Evolutionary conservation across 2,329 filamentous ascomycete genomes (phyloP).

Genomic region (Domatiomyces globalis): DNA sequence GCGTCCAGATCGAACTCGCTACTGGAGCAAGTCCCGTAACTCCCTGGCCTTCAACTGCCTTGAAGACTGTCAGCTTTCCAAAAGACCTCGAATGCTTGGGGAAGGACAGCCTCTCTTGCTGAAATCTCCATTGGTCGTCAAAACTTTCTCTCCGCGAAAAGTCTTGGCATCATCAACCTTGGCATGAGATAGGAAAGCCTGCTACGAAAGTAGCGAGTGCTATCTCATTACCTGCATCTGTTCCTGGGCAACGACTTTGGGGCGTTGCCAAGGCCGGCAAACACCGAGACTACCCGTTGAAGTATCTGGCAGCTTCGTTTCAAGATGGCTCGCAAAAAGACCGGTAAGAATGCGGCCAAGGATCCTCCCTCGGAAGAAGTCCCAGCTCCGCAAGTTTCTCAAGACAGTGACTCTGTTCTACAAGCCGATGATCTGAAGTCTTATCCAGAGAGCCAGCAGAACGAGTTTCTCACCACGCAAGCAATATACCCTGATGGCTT

Average conservation of each 20-base stretch:
- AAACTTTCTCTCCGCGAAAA: background rate
- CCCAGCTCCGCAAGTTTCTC: background rate
- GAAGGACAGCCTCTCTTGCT: background rate
- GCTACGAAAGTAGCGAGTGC: background rate
- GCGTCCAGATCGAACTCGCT: background rate
- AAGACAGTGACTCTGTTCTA: background rate
- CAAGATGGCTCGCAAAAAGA: conserved; percentile 1
- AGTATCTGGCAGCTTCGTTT: background rate
- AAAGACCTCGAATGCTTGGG: background rate
- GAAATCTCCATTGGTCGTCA: background rate
- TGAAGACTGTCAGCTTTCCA: background rate
- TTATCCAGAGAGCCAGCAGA: conserved; percentile 15
- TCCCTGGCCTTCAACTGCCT: background rate
- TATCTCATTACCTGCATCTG: background rate
- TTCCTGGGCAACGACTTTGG: background rate
- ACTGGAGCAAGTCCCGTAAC: background rate
- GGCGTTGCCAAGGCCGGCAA: background rate
- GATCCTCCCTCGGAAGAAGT: background rate
- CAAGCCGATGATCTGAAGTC: background rate
- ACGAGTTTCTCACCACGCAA: conserved; percentile 14
- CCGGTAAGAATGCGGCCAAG: background rate
- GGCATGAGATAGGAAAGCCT: background rate
- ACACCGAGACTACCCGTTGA: background rate
- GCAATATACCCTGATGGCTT: conserved; percentile 16
- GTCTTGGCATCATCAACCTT: background rate